Evolutionary conservation across 345 rosid species (phyloP).

Genomic region (Lenwebbia sp.): DNA sequence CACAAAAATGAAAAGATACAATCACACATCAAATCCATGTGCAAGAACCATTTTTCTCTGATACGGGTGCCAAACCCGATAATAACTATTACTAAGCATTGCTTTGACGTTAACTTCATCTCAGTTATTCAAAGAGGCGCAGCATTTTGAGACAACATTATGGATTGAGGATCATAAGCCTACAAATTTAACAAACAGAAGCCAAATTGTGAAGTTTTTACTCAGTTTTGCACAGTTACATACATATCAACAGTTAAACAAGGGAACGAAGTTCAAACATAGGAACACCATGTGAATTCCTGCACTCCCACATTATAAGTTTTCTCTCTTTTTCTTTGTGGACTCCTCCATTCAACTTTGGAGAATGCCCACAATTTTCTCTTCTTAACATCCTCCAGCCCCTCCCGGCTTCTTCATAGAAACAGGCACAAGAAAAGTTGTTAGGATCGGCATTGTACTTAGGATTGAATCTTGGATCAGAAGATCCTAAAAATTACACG

Average conservation of each 20-base stretch:
- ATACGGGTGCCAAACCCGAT: not conserved
- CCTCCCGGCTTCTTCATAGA: not conserved
- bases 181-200: not conserved
- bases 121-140: not conserved
- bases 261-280: not conserved
- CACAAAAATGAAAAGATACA: not conserved
- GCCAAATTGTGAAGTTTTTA: not conserved
- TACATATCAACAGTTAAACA: not conserved
- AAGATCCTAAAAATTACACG: not conserved
- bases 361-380: not conserved
- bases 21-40: not conserved
- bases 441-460: not conserved
- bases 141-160: not conserved
- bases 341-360: not conserved
- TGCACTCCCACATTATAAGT: not conserved
- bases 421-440: not conserved
- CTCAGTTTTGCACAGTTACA: not conserved
- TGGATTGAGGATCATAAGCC: not conserved
- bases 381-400: not conserved
- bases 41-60: not conserved
- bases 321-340: not conserved
- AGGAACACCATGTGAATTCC: not conserved
- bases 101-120: not conserved
- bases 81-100: not conserved
- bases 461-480: not conserved